Percentiles rank a stretch among this genome's conserved stretches.
These are phyloP conservation scores for Sodiomyces alkalinus DNA, from an alignment of 2,329 filamentous ascomycete genomes.

Conservation along the genomic window DNA sequence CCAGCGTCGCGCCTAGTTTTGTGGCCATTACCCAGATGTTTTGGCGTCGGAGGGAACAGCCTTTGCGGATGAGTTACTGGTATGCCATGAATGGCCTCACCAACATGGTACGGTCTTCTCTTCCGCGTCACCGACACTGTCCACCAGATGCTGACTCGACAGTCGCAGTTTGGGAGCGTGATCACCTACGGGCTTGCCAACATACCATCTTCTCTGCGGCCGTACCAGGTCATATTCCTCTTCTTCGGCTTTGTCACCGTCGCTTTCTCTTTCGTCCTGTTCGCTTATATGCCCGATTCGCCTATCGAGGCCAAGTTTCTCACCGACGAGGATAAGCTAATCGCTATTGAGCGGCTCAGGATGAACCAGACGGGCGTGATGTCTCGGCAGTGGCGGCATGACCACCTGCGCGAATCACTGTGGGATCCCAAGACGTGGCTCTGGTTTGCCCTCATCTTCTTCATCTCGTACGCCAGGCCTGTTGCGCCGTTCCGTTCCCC, in stretches of 20 bases:
- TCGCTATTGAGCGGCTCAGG: slow-evolving; percentile 40
- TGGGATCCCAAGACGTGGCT: slow-evolving; percentile 26
- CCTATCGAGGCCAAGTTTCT: slow-evolving; percentile 45
- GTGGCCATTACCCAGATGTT: slow-evolving; percentile 32
- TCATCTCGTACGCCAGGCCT: slow-evolving; percentile 28
- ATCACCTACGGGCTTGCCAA: slow-evolving; percentile 43
- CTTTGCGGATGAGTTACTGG: slow-evolving; percentile 15
- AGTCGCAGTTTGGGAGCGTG: slow-evolving; percentile 37
- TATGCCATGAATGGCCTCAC: slow-evolving; percentile 17
- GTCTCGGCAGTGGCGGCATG: slow-evolving; percentile 23
- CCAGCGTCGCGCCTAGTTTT: slow-evolving; percentile 29
- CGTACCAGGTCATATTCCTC: slow-evolving; percentile 41
- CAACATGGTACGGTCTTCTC: slow-evolving; percentile 3
- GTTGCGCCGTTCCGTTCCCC: neutral
- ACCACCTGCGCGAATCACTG: slow-evolving; percentile 22
- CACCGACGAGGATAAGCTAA: slow-evolving; percentile 35
- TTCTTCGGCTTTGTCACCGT: slow-evolving; percentile 37
- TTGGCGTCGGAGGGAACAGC: slow-evolving; percentile 19
- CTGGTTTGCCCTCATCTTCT: slow-evolving; percentile 28
- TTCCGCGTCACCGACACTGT: neutral
- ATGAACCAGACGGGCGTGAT: slow-evolving; percentile 32
- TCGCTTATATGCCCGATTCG: slow-evolving; percentile 47
- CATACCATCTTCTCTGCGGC: slow-evolving; percentile 17
- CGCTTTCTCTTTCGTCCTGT: slow-evolving; percentile 28
- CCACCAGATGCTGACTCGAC: slow-evolving; percentile 5